Base-by-base conservation (phyloP, 1,284 basidiomycete species). In the Porodaedalea pini region DNA sequence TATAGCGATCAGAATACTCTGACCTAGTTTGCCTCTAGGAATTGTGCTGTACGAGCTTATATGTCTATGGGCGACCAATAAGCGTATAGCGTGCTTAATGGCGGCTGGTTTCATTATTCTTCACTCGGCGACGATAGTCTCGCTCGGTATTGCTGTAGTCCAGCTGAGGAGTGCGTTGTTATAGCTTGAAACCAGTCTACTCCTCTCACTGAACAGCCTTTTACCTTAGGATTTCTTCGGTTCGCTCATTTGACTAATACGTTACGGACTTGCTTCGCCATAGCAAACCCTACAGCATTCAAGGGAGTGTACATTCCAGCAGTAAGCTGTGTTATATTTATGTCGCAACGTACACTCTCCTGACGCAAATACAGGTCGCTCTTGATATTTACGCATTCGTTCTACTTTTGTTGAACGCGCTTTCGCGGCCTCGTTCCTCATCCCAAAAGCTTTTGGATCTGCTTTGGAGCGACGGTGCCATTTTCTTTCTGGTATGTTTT, bases 21-120 rank as follows among this genome's bases (percentile, higher is more conserved):
- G n/a, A n/a, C n/a, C n/a, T n/a, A n/a, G n/a, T n/a, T n/a, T n/a
- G n/a, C n/a, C 21, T 40, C 11, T 4, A 55, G 54, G 44, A 6
- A 37, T 55, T 19, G 32, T 55, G 1, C 54, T 55, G 5, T 48
- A 48, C 54, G 34, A 49, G 15, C 44, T 55, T 15, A 49, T 55
- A 8, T 21, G 34, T 1, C 21, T 55, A 5, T 55, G 54, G 54
- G 34, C 8, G 2, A 21, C 27, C 5, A 39, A 27, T 11, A 47
- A 25, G 19, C 17, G 23, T 15, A 3, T 49, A 5, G 31, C 44
- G 6, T 21, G 43, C 7, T 3, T 55, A 10, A 55, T 55, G 54
- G 45, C 45, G 10, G 17, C 45, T n/a, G 54, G 54, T 15, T 47
- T 39, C 36, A 47, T 55, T 7, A 23, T 49, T 15, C 19, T 49